These are phyloP conservation scores for Hansfordia pulvinata DNA, from an alignment of 2,329 filamentous ascomycete species.

Conservation along the genomic window DNA sequence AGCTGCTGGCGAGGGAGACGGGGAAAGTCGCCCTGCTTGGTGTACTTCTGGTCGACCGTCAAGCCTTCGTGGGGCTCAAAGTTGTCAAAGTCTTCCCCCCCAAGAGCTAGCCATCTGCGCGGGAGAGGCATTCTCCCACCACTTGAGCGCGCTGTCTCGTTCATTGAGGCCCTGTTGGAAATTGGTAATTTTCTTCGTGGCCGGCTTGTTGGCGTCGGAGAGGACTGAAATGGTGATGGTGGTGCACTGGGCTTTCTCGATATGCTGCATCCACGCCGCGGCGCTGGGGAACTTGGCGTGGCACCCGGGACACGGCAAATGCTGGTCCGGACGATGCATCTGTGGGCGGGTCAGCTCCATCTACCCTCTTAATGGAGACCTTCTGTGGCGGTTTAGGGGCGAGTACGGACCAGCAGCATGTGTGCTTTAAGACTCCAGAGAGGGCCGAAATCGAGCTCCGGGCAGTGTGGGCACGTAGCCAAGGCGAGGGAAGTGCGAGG, in stretches of 20 bases:
- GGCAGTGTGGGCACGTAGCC: no score
- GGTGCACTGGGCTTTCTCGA: constrained; percentile 27
- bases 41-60: constrained; percentile 2
- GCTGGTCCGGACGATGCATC: no score
- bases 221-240: constrained; percentile 19
- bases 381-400: no score
- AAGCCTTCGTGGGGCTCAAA: constrained; percentile 1
- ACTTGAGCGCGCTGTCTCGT: constrained; percentile 1
- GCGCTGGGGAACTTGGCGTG: constrained; percentile 20
- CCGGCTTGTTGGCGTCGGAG: constrained; percentile 21
- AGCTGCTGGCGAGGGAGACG: constrained; percentile 4
- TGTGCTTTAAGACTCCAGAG: no score
- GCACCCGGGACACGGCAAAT: constrained; percentile 34
- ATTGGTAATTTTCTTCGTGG: no score
- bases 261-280: constrained; percentile 26
- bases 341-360: no score
- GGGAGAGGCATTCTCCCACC: constrained; percentile 3
- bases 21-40: constrained; percentile 6
- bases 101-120: no score
- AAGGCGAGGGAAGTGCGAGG: no score
- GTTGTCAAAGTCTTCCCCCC: constrained; percentile 2
- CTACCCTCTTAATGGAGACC: no score
- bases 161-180: constrained; percentile 17
- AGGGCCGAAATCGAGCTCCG: no score
- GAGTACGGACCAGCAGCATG: no score